Percentiles rank a stretch among this genome's conserved stretches.
These are phyloP conservation scores for Aspergillus bombycis DNA, from an alignment of 2,329 filamentous ascomycete genomes.

Conservation along the genomic window DNA sequence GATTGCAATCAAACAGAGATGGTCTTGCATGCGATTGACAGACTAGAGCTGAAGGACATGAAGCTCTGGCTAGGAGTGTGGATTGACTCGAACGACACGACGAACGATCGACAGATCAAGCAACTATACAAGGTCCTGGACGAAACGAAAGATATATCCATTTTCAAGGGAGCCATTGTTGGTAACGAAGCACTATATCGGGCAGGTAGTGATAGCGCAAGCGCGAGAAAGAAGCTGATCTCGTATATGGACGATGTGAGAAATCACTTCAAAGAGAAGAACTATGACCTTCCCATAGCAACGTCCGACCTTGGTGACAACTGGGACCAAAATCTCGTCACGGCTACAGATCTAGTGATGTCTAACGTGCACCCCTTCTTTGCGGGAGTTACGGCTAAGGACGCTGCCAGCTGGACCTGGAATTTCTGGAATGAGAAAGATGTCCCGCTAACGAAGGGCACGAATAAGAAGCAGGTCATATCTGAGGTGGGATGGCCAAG, in stretches of 20 bases:
- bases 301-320: slow-evolving; percentile 89
- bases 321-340: slow-evolving; percentile 73
- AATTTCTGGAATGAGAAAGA: slow-evolving; percentile 77
- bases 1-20: slow-evolving; percentile 98
- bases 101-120: slow-evolving; percentile 76
- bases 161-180: slow-evolving; percentile 65
- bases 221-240: slow-evolving; percentile 67
- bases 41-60: slow-evolving; percentile 71
- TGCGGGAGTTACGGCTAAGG: slow-evolving; percentile 69
- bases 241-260: slow-evolving; percentile 69
- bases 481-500: slow-evolving; percentile 92
- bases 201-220: slow-evolving; percentile 54
- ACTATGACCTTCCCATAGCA: slow-evolving; percentile 74
- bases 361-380: slow-evolving; percentile 98
- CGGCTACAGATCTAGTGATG: slow-evolving; percentile 84
- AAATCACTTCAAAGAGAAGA: slow-evolving; percentile 68
- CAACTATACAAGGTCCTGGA: slow-evolving; percentile 87
- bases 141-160: slow-evolving; percentile 42
- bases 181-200: slow-evolving; percentile 67
- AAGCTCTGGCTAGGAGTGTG: slow-evolving; percentile 96
- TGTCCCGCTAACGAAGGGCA: slow-evolving; percentile 63
- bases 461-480: slow-evolving; percentile 73
- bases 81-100: slow-evolving; percentile 82
- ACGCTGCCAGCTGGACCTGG: slow-evolving; percentile 79
- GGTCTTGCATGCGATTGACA: slow-evolving; percentile 79